A percentile compares a stretch with the other conserved stretches of the same genome.
Conservation (phyloP, 495 filamentous ascomycete species). For the Annulohypoxylon nitens region DNA sequence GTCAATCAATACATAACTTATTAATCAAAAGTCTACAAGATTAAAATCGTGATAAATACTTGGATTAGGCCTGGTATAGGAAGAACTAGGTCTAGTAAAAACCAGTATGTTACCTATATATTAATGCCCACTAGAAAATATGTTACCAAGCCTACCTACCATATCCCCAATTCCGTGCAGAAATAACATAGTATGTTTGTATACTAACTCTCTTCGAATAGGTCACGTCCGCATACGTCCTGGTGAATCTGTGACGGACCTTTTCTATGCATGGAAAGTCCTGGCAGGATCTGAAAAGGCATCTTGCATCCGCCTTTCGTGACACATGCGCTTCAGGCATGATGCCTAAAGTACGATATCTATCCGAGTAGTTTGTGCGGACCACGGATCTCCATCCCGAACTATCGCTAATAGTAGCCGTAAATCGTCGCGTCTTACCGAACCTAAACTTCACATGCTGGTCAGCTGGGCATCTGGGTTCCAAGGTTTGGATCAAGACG, state of each 20-base stretch:
- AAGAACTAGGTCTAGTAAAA: not conserved
- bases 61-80: not conserved
- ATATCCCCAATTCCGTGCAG: too few species aligned
- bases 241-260: not conserved
- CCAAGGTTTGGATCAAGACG: not conserved
- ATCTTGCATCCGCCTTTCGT: slow-evolving; percentile 37
- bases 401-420: not conserved
- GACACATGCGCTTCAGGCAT: slow-evolving; percentile 22
- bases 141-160: too few species aligned
- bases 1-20: slow-evolving; percentile 1
- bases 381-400: not conserved
- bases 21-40: not conserved
- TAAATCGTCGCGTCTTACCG: not conserved
- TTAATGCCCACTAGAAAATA: too few species aligned
- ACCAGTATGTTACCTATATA: too few species aligned
- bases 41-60: not conserved
- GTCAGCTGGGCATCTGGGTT: too few species aligned
- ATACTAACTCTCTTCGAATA: not conserved
- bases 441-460: not conserved
- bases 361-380: slow-evolving; percentile 9
- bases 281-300: slow-evolving; percentile 41
- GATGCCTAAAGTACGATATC: slow-evolving; percentile 12
- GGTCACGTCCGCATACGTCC: slow-evolving; percentile 9
- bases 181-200: too few species aligned
- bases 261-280: slow-evolving; percentile 12